Evolutionary conservation across 2,329 filamentous ascomycete genomes (phyloP).

Genomic region (Rhynchosporium graminicola): DNA sequence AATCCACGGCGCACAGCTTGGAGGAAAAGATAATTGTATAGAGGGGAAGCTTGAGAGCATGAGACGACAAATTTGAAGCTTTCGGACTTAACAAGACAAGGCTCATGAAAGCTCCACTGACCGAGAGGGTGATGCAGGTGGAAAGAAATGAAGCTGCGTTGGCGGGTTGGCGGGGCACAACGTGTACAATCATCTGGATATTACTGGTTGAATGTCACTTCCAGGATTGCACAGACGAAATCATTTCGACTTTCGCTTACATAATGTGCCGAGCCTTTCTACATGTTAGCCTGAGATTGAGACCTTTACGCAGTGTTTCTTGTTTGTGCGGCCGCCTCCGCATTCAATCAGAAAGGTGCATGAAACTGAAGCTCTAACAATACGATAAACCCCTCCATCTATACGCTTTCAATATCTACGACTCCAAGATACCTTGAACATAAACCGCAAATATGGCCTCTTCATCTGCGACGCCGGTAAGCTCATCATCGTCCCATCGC

Average conservation of each 20-base stretch:
- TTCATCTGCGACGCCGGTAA: constrained; percentile 36
- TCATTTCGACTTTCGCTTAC: background rate
- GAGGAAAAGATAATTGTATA: background rate
- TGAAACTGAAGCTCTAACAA: constrained; percentile 2
- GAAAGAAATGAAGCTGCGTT: background rate
- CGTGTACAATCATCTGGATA: constrained; percentile 2
- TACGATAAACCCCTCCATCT: constrained; percentile 12
- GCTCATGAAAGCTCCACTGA: constrained; percentile 14
- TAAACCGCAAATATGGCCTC: constrained; percentile 31
- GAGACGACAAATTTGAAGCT: background rate
- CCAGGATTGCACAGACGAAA: background rate
- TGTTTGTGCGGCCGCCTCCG: background rate
- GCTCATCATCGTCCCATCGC: background rate
- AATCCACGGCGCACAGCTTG: background rate
- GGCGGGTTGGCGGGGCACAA: constrained; percentile 13
- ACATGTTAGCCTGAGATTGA: background rate
- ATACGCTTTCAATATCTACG: background rate
- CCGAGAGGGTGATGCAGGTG: background rate
- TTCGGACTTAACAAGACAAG: background rate
- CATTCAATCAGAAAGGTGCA: background rate
- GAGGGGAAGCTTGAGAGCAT: background rate
- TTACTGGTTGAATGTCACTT: constrained; percentile 17
- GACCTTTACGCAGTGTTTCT: background rate
- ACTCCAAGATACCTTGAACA: background rate
- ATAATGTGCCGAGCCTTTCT: background rate